Conservation (phyloP, 176 grass and related monocot genomes). For the Olyra latifolia region DNA sequence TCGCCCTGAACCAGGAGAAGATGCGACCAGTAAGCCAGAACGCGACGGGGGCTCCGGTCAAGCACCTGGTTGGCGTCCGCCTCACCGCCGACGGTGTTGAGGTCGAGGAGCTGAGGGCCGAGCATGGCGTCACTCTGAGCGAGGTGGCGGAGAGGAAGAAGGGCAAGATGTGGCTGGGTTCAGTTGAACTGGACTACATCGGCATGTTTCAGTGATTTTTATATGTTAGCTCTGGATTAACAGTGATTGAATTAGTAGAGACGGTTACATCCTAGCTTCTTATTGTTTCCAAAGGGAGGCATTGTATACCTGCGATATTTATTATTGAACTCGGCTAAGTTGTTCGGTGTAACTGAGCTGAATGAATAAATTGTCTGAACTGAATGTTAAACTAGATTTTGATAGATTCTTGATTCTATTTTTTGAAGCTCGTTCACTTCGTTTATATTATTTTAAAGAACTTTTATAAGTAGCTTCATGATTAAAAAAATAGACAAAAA, state of each 20-base stretch:
- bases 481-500: no score
- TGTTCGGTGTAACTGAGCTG: no score
- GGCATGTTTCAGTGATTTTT: slow-evolving; percentile 10
- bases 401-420: no score
- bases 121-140: slow-evolving; percentile 39
- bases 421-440: no score
- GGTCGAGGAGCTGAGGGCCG: slow-evolving; percentile 31
- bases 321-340: no score
- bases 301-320: not conserved
- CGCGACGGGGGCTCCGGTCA: not conserved
- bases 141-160: slow-evolving; percentile 46
- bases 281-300: not conserved
- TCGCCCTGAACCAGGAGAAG: slow-evolving; percentile 51
- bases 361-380: no score
- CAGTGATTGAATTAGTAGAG: not conserved
- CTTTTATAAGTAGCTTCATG: no score
- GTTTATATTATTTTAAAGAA: no score
- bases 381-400: no score
- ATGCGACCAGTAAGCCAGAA: not conserved
- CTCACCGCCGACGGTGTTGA: slow-evolving; percentile 9
- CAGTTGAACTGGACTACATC: slow-evolving; percentile 47
- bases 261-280: no score
- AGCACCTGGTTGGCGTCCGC: slow-evolving; percentile 39
- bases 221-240: not conserved
- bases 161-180: slow-evolving; percentile 54